A percentile compares a stretch with the other conserved stretches of the same genome.
phyloP scores from a whole-genome alignment of 2,329 filamentous ascomycete genomes.

The Lasiodiplodia sp. region DNA sequence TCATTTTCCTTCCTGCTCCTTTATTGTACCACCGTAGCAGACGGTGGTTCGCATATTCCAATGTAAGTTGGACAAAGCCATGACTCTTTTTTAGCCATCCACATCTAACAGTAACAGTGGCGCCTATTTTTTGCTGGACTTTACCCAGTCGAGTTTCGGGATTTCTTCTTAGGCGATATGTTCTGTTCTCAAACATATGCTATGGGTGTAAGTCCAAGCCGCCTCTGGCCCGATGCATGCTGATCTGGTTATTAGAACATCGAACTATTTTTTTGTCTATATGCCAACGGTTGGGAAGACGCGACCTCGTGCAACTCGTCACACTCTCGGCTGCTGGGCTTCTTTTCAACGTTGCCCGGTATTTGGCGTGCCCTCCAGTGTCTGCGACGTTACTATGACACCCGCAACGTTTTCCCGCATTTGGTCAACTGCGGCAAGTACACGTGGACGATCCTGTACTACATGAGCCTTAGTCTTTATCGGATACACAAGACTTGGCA shows the following conservation, averaged over 20 bases:
- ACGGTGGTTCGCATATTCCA: slow-evolving; percentile 87
- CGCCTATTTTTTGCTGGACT: slow-evolving; percentile 83
- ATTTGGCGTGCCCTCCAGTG: slow-evolving; percentile 94
- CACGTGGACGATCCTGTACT: slow-evolving; percentile 79
- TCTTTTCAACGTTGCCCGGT: slow-evolving; percentile 81
- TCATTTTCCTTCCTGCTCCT: slow-evolving; percentile 79
- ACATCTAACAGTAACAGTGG: slow-evolving; percentile 65
- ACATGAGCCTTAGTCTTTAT: slow-evolving; percentile 81
- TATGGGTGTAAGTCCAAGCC: slow-evolving; percentile 71
- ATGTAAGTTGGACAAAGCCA: slow-evolving; percentile 63
- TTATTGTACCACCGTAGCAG: slow-evolving; percentile 78
- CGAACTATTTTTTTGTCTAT: slow-evolving; percentile 93
- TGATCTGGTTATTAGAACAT: slow-evolving; percentile 69
- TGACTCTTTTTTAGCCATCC: neutral
- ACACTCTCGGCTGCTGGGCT: slow-evolving; percentile 83
- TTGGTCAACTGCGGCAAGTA: slow-evolving; percentile 94
- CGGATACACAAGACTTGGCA: slow-evolving; percentile 71
- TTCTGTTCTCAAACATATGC: slow-evolving; percentile 95
- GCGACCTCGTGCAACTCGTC: slow-evolving; percentile 83
- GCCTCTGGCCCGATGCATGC: slow-evolving; percentile 15
- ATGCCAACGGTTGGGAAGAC: slow-evolving; percentile 77
- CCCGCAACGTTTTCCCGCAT: slow-evolving; percentile 87
- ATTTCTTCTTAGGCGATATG: slow-evolving; percentile 98
- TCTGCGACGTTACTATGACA: slow-evolving; percentile 86
- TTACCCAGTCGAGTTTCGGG: slow-evolving; percentile 93